phyloP scores from a whole-genome alignment of 768 basidiomycete genomes.

The Tylopilus intermedius region DNA sequence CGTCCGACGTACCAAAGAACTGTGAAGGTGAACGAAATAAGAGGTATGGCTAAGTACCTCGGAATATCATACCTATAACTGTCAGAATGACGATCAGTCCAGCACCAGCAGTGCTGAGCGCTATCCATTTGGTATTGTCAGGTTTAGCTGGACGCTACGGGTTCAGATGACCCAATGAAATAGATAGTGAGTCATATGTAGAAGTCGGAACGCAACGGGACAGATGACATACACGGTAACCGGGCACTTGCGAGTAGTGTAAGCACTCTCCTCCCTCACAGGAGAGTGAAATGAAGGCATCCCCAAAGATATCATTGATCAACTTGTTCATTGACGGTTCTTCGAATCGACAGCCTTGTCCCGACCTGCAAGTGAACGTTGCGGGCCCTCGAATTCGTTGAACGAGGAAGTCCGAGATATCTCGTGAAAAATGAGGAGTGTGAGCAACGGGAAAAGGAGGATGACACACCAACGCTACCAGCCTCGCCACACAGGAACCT shows the following conservation, averaged over 20 bases:
- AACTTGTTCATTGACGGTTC: constrained; percentile 96
- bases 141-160: constrained; percentile 71
- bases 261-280: constrained; percentile 92
- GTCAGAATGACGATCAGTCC: constrained; percentile 68
- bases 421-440: constrained; percentile 25
- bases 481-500: constrained; percentile 94
- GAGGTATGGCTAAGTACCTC: background rate
- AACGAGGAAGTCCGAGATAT: constrained; percentile 88
- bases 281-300: constrained; percentile 78
- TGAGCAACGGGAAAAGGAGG: background rate
- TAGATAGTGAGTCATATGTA: background rate
- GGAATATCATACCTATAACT: constrained; percentile 46
- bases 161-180: background rate
- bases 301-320: constrained; percentile 91
- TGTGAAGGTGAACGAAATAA: constrained; percentile 21
- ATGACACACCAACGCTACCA: constrained; percentile 79
- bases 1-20: constrained; percentile 92
- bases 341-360: constrained; percentile 80
- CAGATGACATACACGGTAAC: constrained; percentile 56
- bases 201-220: background rate
- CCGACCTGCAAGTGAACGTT: constrained; percentile 69
- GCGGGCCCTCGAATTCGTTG: constrained; percentile 92
- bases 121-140: constrained; percentile 77
- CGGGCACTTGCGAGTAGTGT: constrained; percentile 90
- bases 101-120: constrained; percentile 76